Base-by-base conservation (phyloP, 2,329 filamentous ascomycete species). In the Colletotrichum spaethianum region DNA sequence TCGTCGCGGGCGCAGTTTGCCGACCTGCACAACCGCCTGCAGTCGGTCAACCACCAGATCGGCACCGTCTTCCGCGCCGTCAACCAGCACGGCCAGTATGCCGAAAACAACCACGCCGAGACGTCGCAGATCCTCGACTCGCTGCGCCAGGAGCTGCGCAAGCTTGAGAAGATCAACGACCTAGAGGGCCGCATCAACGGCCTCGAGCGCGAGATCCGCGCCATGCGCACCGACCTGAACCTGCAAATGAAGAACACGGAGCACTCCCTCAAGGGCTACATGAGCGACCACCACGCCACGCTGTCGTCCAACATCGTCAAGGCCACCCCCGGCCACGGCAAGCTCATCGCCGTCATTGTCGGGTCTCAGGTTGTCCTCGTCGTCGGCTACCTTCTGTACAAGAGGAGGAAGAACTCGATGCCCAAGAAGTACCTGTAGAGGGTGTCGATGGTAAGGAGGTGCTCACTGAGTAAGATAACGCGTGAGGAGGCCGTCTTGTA, bases 401-500 rank as follows among this genome's bases (percentile, higher is more conserved):
- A 97, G 88, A 89, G 91, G 77, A 91, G 93, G 79, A 90, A 92
- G 83, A 87, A 89, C 48, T 91, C 87, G 74, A 90, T 91, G 81
- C 94, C 94, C n/a, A 98, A 98, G 88, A 98, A 98, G 85, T 98
- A 95, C 82, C 84, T 98, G 80, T 98, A 86, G 48, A 57, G 33
- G 5, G 23, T 40, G 23, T 42, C 42, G 18, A 12, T 16, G 28
- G 46, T 18, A n/a, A 40, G 50, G 50, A 9, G 56, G 52, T 53
- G 16, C 63, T 52, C 11, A 16, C 14, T 7, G 31, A 56, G 31
- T 20, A 12, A 42, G 57, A 44, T 42, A 26, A 28, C 52, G 52
- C 48, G 46, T 31, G 44, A 44, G 57, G 64, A 63, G 26, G 61
- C 20, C 50, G 42, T 44, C 38, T 40, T 57, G 42, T 57, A 53